A percentile compares a stretch with the other conserved stretches of the same genome.
Evolutionary conservation across 805 yeast genomes (phyloP).

Genomic region (Kazachstania taianensis): DNA sequence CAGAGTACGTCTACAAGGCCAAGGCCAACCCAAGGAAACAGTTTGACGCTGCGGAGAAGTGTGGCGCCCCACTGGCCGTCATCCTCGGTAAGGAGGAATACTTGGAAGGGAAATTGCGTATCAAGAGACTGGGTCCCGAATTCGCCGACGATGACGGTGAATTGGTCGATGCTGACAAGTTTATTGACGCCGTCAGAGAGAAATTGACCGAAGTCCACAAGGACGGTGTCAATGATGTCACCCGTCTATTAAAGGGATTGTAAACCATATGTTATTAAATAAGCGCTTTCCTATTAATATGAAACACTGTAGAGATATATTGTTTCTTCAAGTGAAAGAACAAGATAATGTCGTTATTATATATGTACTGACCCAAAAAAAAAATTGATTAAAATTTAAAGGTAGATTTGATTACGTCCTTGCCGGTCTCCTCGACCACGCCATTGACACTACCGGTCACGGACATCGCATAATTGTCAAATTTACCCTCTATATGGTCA

Average conservation of each 20-base stretch:
- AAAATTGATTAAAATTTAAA: neutral
- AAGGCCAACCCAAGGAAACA: slow-evolving; percentile 94
- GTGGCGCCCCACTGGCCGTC: slow-evolving; percentile 84
- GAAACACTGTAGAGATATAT: neutral
- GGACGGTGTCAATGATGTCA: slow-evolving; percentile 53
- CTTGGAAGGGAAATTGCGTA: slow-evolving; percentile 64
- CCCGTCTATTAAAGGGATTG: slow-evolving; percentile 51
- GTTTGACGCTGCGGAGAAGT: slow-evolving; percentile 93
- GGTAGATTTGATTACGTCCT: slow-evolving; percentile 1
- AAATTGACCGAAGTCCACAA: slow-evolving; percentile 41
- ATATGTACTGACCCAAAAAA: too few relatives aligned
- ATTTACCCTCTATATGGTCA: slow-evolving; percentile 42
- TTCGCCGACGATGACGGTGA: slow-evolving; percentile 83
- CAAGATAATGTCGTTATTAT: neutral
- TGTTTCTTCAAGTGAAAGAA: neutral
- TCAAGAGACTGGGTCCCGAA: slow-evolving; percentile 83
- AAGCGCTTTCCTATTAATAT: neutral
- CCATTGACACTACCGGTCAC: slow-evolving; percentile 46
- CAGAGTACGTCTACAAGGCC: slow-evolving; percentile 85
- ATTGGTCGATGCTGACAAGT: slow-evolving; percentile 50
- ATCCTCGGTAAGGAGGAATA: slow-evolving; percentile 94
- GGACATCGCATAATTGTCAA: slow-evolving; percentile 47
- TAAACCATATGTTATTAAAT: slow-evolving; percentile 16
- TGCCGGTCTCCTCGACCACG: slow-evolving; percentile 29
- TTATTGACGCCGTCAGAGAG: slow-evolving; percentile 43